phyloP scores from a whole-genome alignment of 306 rosid species.

The Quercus mongolica region DNA sequence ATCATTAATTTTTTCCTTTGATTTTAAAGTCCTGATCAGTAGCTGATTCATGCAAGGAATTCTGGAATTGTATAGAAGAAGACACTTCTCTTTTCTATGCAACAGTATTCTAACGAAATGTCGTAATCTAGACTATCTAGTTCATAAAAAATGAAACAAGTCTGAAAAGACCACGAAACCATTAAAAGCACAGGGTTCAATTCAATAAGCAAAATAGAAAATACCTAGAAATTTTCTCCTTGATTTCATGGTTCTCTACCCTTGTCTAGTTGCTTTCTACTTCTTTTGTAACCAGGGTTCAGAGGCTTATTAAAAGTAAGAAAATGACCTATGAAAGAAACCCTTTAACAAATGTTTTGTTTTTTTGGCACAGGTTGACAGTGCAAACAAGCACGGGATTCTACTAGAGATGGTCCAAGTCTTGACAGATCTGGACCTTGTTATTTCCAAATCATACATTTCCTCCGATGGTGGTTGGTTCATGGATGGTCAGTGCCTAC shows the following conservation, averaged over 20 bases:
- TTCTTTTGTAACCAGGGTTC: neutral
- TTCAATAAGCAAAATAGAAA: too few species aligned
- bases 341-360: neutral
- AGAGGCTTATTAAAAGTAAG: neutral
- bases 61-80: neutral
- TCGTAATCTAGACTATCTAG: constrained; percentile 7
- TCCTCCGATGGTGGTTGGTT: constrained; percentile 98
- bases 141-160: neutral
- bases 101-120: constrained; percentile 21
- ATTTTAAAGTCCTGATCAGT: too few species aligned
- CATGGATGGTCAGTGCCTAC: constrained; percentile 73
- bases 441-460: constrained; percentile 87
- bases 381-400: constrained; percentile 93
- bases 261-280: neutral
- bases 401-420: constrained; percentile 93
- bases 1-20: too few species aligned
- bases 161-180: neutral
- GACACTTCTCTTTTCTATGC: neutral
- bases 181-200: too few species aligned
- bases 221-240: too few species aligned
- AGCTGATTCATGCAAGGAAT: too few species aligned
- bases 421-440: constrained; percentile 88
- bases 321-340: constrained; percentile 5
- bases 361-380: constrained; percentile 64
- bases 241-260: neutral